These are phyloP conservation scores for Bathelium albidoporum DNA, from an alignment of 495 filamentous ascomycete species.

Conservation along the genomic window DNA sequence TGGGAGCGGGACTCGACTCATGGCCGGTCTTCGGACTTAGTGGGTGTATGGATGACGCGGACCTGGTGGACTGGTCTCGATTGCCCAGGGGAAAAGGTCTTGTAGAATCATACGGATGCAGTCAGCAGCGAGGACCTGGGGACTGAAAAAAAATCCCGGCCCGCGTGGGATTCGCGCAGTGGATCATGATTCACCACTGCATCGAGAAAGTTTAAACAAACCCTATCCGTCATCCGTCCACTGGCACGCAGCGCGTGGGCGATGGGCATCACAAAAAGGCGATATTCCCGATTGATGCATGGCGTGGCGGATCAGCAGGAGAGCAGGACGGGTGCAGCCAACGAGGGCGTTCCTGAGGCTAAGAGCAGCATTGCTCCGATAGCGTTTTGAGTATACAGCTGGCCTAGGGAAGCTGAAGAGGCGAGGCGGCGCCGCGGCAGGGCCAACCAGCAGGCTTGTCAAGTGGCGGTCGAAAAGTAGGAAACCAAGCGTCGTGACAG, in stretches of 20 bases:
- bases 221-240: not conserved
- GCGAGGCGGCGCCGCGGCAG: not conserved
- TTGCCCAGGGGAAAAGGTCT: not conserved
- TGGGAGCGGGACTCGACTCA: not conserved
- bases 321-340: not conserved
- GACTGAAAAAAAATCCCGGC: not conserved
- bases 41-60: not conserved
- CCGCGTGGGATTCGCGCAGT: not conserved
- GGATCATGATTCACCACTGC: constrained; percentile 6
- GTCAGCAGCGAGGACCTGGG: not conserved
- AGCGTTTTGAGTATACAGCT: not conserved
- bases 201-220: constrained; percentile 2
- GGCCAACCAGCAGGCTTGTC: not conserved
- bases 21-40: not conserved
- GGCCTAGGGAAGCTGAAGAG: constrained; percentile 1
- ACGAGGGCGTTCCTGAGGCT: constrained; percentile 1
- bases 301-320: not conserved
- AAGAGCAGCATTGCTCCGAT: not conserved
- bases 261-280: not conserved
- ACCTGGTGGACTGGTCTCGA: not conserved
- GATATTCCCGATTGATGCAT: not conserved
- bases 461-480: not conserved
- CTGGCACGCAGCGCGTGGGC: not conserved
- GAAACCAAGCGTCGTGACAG: not conserved
- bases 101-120: not conserved